These are phyloP conservation scores for Ramularia endophylla DNA, from an alignment of 2,329 filamentous ascomycete genomes.

Conservation along the genomic window DNA sequence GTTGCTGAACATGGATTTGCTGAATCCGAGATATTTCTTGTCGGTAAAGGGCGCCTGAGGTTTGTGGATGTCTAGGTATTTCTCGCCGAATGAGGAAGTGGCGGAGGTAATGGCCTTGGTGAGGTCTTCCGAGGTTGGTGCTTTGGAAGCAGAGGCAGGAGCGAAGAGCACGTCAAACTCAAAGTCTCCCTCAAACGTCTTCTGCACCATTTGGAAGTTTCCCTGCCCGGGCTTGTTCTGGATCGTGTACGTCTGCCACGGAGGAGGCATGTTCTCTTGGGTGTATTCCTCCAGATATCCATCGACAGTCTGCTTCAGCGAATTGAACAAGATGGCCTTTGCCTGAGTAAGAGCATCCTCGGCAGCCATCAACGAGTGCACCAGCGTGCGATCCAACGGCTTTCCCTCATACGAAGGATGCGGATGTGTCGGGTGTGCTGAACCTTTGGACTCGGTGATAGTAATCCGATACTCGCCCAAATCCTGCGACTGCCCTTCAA, in stretches of 20 bases:
- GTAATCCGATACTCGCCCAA: slow-evolving; percentile 76
- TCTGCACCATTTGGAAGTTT: slow-evolving; percentile 85
- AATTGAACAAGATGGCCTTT: slow-evolving; percentile 60
- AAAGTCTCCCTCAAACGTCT: slow-evolving; percentile 82
- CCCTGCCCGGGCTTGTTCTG: slow-evolving; percentile 61
- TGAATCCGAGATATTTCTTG: slow-evolving; percentile 69
- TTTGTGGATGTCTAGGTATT: slow-evolving; percentile 66
- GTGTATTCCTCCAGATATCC: slow-evolving; percentile 53
- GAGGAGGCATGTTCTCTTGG: slow-evolving; percentile 65
- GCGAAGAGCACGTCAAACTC: slow-evolving; percentile 91
- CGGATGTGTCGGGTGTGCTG: slow-evolving; percentile 50
- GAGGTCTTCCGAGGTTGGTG: slow-evolving; percentile 50
- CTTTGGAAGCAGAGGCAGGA: slow-evolving; percentile 54
- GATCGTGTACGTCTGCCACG: slow-evolving; percentile 79
- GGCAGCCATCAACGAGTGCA: slow-evolving; percentile 63
- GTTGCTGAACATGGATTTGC: slow-evolving; percentile 89
- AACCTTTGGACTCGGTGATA: slow-evolving; percentile 64
- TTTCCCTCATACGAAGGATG: slow-evolving; percentile 64
- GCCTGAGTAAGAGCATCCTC: slow-evolving; percentile 75
- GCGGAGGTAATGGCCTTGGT: slow-evolving; percentile 62
- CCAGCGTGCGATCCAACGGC: slow-evolving; percentile 68
- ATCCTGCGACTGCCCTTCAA: slow-evolving; percentile 63
- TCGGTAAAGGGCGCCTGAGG: slow-evolving; percentile 70
- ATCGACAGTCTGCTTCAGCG: slow-evolving; percentile 60
- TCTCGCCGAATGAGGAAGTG: slow-evolving; percentile 63